Base-by-base conservation (phyloP, 2,329 filamentous ascomycete species). In the Pseudopyrenochaeta lycopersici region DNA sequence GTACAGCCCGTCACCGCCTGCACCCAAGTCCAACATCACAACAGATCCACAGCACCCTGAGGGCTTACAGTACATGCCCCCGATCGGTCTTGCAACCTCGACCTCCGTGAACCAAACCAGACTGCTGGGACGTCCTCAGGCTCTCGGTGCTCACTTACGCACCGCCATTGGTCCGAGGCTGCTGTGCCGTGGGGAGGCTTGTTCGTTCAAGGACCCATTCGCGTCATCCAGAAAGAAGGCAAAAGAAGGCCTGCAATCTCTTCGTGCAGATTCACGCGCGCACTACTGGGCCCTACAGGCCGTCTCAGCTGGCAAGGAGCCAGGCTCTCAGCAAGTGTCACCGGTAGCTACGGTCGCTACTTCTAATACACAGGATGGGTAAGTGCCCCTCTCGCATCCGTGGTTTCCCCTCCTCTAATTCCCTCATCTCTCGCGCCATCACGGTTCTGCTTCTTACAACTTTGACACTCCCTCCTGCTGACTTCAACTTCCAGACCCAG, bases 191-290 rank as follows among this genome's bases (percentile, higher is more conserved):
- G 59, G 62, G 53, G 59, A 64, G 62, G 60, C 69, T 61, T 66
- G 56, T 56, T 69, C 60, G 54, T 50, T 70, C 62, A 53, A 66
- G 63, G 62, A 51, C 60, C 58, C 58, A 65, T 63, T 57, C 62
- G 63, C 67, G 66, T 67, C 70, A 68, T 69, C 62, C 52, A 54
- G 62, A 60, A 56, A 58, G 60, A 68, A 71, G 69, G 69, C 18
- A 66, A 69, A 63, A 64, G 56, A 66, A 68, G 59, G 55, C 44
- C 56, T 49, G 70, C 69, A 71, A 69, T 67, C 58, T 59, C 61
- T 49, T 62, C 68, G 32, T 72, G 69, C 69, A 71, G 64, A 62
- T 64, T 61, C 64, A 52, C 56, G 60, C 60, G 64, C 64, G 63
- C 64, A 65, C 62, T 62, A 63, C 63, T 64, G 63, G 66, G 62